Evolutionary conservation across 225 moss, liverwort and hornwort genomes (phyloP), one percentile per base, ranked within the genome.

Genomic region (Climacium dendroides): DNA sequence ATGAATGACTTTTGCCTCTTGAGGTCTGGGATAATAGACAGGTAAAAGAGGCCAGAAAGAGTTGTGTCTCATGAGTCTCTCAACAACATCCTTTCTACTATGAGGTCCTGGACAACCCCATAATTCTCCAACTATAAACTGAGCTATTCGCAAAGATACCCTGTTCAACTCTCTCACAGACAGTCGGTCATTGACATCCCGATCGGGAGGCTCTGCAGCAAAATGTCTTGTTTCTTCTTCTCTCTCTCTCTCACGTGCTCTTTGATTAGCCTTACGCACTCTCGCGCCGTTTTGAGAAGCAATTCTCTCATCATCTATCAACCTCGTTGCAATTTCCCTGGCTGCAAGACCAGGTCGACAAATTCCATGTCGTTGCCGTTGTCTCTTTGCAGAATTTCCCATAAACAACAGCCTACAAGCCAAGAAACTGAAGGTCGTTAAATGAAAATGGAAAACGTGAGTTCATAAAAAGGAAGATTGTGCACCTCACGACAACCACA

Each of bases 271-370:
- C 50, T 50, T 50, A 50, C 50, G 50, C 14, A 50, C 50, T 50
- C 50, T 50, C 4, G 50, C 50, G 3, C 13, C 50, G 7, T 50
- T 50, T 14, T 3, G 13, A 2, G 50, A 7, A 7, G 35, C 35
- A 4, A 5, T 35, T 65, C 65, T 65, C 35, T 19, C 35, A 0
- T 65, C 35, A 5, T 64, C 19, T 0, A 10, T 35, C 11, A 11
- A 35, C 1, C 10, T 17, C 2, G 32, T 2, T 13, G 3, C 6
- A 20, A 1, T 3, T 0, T 1, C n/a, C 6, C 6, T 66, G 0
- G 4, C 3, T 20, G 4, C 6, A n/a, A 1, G n/a, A 11, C n/a
- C 6, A 20, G 20, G 20, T 4, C 11, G 0, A 66, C 2, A 2
- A 20, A 20, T 66, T 11, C n/a, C n/a, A n/a, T n/a, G 11, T n/a